Evolutionary conservation across 1,284 basidiomycete species (phyloP).

Genomic region (Ustilago nuda): DNA sequence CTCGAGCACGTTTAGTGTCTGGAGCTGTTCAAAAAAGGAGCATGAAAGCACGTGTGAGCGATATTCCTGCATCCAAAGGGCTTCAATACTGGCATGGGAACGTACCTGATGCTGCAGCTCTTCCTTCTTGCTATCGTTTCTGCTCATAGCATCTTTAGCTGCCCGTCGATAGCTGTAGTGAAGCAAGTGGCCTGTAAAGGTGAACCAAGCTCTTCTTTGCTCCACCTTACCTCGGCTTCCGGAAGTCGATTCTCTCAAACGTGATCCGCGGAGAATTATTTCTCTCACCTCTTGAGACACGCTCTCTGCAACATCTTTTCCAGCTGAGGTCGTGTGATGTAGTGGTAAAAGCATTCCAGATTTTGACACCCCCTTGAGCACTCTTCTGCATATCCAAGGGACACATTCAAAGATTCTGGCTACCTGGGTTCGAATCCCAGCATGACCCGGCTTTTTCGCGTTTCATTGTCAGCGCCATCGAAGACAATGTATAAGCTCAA

Average conservation of each 20-base stretch:
- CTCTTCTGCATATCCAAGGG: background rate
- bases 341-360: conserved; percentile 26
- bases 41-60: background rate
- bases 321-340: conserved; percentile 32
- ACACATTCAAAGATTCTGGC: conserved; percentile 21
- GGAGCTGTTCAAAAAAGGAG: conserved; percentile 11
- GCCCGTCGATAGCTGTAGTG: background rate
- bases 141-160: conserved; percentile 1
- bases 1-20: conserved; percentile 37
- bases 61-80: background rate
- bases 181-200: background rate
- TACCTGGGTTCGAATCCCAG: conserved; percentile 48
- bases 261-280: background rate
- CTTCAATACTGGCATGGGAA: background rate
- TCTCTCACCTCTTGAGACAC: background rate
- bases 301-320: background rate
- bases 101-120: conserved; percentile 23
- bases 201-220: background rate
- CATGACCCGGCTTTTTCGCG: conserved; percentile 24
- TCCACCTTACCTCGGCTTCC: background rate
- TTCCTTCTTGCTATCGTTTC: conserved; percentile 1
- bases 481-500: background rate
- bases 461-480: background rate
- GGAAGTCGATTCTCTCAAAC: background rate
- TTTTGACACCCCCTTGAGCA: conserved; percentile 6